Evolutionary conservation across 2,329 filamentous ascomycete genomes (phyloP), one percentile per base, ranked within the genome.

Genomic region (Alternaria conjuncta): DNA sequence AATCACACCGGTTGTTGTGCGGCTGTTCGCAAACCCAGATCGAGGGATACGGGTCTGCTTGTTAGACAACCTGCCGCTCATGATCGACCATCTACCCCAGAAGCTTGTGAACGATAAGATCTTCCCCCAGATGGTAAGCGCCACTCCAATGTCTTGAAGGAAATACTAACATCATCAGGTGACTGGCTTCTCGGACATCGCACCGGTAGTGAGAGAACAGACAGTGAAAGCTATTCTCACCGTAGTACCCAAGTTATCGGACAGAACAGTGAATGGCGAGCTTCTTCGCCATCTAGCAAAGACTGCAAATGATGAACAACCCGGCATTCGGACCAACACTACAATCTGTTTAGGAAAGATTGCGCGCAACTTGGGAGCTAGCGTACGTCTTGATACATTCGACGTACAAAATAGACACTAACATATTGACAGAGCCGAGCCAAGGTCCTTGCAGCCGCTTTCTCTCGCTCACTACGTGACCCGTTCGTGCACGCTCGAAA

Each of bases 301-400:
- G 79, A 97, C 95, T 2, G 94, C 96, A 49, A 99, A 98, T 72
- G 96, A 99, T 67, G 96, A 98, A 73, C 95, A 99, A 75, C 94
- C 96, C 1, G 96, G 96, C 1, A 99, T 99, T 69, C 89, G 96
- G 65, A 99, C 96, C 9, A 99, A 99, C 78, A 99, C 96, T 0
- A 99, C 96, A 2, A 99, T 99, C 60, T 98, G 95, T 77, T 83
- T 99, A 1, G 96, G 96, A 21, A 98, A 97, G 76, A 97, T 99
- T 71, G 94, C 96, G 13, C 94, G 93, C 72, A 92, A 97, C 72
- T 84, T 99, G 1, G 93, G 93, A 2, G 84, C 87, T 2, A 84
- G 82, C 68, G 85, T 87, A 79, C 58, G 78, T 71, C 30, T 9
- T 30, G 18, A 8, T 32, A 4, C 13, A n/a, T 25, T 23, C 10